A percentile compares a stretch with the other conserved stretches of the same genome.
Evolutionary conservation across 2,329 filamentous ascomycete genomes (phyloP).

Genomic region (Colletotrichum higginsianum): DNA sequence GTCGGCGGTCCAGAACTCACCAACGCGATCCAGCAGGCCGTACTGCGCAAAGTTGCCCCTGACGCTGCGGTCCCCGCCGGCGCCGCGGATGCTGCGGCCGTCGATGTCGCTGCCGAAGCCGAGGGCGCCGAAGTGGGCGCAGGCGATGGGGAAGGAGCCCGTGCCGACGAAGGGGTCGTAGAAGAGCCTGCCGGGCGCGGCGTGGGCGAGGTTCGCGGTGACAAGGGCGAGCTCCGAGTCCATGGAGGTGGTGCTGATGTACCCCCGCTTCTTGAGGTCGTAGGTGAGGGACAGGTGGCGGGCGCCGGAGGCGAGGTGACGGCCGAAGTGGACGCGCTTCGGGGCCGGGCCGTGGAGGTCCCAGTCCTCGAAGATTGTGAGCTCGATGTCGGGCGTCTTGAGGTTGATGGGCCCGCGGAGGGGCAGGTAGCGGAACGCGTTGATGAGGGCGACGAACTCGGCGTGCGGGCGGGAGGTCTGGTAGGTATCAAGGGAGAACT

Average conservation of each 20-base stretch:
- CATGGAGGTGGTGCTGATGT: conserved; percentile 98
- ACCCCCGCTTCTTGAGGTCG: conserved; percentile 92
- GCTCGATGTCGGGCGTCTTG: conserved; percentile 79
- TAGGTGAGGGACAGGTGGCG: conserved; percentile 80
- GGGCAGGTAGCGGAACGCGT: conserved; percentile 83
- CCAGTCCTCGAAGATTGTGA: conserved; percentile 89
- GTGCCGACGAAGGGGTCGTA: conserved; percentile 98
- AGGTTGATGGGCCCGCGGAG: conserved; percentile 86
- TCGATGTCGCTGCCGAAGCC: conserved; percentile 94
- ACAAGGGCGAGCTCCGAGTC: conserved; percentile 93
- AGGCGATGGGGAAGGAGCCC: conserved; percentile 91
- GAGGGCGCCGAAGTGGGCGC: conserved; percentile 89
- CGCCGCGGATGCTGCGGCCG: conserved; percentile 86
- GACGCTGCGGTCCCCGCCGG: conserved; percentile 66
- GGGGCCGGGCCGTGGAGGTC: conserved; percentile 65
- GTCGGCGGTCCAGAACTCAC: conserved; percentile 88
- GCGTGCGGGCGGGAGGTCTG: conserved; percentile 77
- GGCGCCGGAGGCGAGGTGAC: conserved; percentile 76
- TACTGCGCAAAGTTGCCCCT: conserved; percentile 89
- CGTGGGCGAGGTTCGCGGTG: conserved; percentile 91
- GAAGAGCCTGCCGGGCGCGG: conserved; percentile 85
- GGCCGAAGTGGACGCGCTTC: conserved; percentile 75
- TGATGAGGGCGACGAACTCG: conserved; percentile 81
- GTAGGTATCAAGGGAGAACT: conserved; percentile 88
- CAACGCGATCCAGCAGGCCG: conserved; percentile 73